These are phyloP conservation scores for Anthoceros angustus DNA, from an alignment of 225 moss, liverwort and hornwort genomes.

Conservation along the genomic window DNA sequence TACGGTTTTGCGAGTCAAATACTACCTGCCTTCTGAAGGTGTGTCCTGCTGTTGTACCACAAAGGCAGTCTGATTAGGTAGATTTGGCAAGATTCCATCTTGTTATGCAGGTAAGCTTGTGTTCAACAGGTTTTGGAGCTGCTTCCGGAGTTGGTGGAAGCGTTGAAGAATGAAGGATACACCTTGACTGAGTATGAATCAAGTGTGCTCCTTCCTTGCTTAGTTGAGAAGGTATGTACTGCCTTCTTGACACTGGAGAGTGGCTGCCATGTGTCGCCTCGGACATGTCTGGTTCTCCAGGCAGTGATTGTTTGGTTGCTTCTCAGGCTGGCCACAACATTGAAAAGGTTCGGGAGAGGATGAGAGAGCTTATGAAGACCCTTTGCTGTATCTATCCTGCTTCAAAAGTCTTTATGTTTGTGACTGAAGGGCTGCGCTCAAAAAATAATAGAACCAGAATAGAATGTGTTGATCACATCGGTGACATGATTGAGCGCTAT, in stretches of 20 bases:
- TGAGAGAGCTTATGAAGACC: constrained; percentile 63
- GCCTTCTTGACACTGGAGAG: neutral
- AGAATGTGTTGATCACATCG: constrained; percentile 86
- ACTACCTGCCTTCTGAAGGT: constrained; percentile 86
- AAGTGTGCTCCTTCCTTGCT: constrained; percentile 66
- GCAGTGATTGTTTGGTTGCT: neutral
- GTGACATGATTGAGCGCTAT: constrained; percentile 83
- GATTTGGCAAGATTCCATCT: neutral
- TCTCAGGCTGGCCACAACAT: constrained; percentile 75
- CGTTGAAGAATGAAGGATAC: constrained; percentile 62
- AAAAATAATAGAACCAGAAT: constrained; percentile 92
- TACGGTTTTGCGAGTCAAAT: constrained; percentile 85
- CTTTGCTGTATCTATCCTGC: constrained; percentile 71
- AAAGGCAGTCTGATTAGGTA: no score
- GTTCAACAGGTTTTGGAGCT: constrained; percentile 58
- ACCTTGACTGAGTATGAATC: constrained; percentile 74
- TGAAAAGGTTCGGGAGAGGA: constrained; percentile 90
- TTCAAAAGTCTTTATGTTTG: constrained; percentile 57
- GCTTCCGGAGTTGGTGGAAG: constrained; percentile 64
- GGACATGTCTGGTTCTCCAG: neutral
- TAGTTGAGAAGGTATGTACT: constrained; percentile 70
- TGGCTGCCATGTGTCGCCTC: constrained; percentile 5
- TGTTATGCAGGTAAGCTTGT: neutral
- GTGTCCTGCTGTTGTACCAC: no score
- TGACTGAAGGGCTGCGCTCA: constrained; percentile 72